Evolutionary conservation across 164 flowering plant genomes (phyloP).

Genomic region (Houttuynia cordata): DNA sequence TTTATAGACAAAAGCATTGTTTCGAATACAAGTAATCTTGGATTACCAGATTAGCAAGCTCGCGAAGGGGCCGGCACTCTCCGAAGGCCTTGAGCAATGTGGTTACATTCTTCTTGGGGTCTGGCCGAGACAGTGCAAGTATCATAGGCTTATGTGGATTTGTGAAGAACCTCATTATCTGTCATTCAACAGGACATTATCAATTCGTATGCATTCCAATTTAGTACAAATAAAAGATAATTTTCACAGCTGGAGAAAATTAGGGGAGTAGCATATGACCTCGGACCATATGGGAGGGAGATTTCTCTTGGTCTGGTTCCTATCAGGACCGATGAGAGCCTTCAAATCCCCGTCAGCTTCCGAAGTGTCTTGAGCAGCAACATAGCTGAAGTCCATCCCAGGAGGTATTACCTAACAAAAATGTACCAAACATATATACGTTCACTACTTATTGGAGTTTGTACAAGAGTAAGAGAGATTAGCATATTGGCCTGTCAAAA

Average conservation of each 20-base stretch:
- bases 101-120: constrained; percentile 77
- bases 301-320: constrained; percentile 31
- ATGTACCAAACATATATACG: background rate
- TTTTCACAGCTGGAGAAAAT: background rate
- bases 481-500: no score
- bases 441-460: background rate
- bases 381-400: constrained; percentile 80
- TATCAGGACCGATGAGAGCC: constrained; percentile 42
- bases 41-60: constrained; percentile 71
- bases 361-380: constrained; percentile 33
- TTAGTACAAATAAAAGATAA: background rate
- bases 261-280: constrained; percentile 17
- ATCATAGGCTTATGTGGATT: constrained; percentile 89
- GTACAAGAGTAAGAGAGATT: no score
- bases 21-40: no score
- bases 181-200: constrained; percentile 3
- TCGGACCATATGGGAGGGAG: constrained; percentile 77
- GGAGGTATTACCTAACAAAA: constrained; percentile 70
- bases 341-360: constrained; percentile 54
- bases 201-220: background rate
- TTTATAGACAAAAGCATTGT: no score
- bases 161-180: constrained; percentile 76
- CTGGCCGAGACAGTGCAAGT: constrained; percentile 78
- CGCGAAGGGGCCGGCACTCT: constrained; percentile 55
- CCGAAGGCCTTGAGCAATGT: constrained; percentile 76